phyloP scores from a whole-genome alignment of 2,329 filamentous ascomycete genomes.

The Aciculosporium take region DNA sequence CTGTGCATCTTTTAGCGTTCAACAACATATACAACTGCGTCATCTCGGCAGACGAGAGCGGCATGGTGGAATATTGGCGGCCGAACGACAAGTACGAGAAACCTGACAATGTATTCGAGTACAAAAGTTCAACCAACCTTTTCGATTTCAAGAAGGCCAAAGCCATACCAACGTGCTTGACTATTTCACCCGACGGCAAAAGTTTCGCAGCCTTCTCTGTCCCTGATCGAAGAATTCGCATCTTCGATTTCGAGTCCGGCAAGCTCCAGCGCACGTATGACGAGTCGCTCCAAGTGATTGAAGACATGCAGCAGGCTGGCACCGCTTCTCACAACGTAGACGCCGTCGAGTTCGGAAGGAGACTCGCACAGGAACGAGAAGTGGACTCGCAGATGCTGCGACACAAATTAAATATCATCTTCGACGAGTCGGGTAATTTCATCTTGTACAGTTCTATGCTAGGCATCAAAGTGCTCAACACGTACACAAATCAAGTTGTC shows the following conservation, averaged over 20 bases:
- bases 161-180: slow-evolving; percentile 65
- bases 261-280: slow-evolving; percentile 90
- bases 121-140: slow-evolving; percentile 85
- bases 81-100: slow-evolving; percentile 74
- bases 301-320: slow-evolving; percentile 92
- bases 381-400: slow-evolving; percentile 56
- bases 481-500: slow-evolving; percentile 81
- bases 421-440: slow-evolving; percentile 93
- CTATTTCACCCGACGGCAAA: slow-evolving; percentile 71
- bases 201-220: slow-evolving; percentile 84
- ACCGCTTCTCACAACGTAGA: slow-evolving; percentile 71
- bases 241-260: slow-evolving; percentile 83
- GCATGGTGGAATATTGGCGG: slow-evolving; percentile 96
- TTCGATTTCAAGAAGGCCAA: slow-evolving; percentile 98
- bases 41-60: slow-evolving; percentile 72
- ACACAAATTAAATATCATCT: slow-evolving; percentile 70
- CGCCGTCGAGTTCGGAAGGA: slow-evolving; percentile 79
- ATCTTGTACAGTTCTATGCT: slow-evolving; percentile 85
- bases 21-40: slow-evolving; percentile 85
- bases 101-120: slow-evolving; percentile 77
- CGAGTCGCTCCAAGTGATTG: slow-evolving; percentile 77
- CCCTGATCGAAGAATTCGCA: slow-evolving; percentile 79
- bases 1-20: slow-evolving; percentile 76
- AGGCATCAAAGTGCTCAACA: slow-evolving; percentile 92
- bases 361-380: slow-evolving; percentile 75